These are phyloP conservation scores for Plasmodium adleri DNA, from an alignment of 169 alveolate species.

Conservation along the genomic window DNA sequence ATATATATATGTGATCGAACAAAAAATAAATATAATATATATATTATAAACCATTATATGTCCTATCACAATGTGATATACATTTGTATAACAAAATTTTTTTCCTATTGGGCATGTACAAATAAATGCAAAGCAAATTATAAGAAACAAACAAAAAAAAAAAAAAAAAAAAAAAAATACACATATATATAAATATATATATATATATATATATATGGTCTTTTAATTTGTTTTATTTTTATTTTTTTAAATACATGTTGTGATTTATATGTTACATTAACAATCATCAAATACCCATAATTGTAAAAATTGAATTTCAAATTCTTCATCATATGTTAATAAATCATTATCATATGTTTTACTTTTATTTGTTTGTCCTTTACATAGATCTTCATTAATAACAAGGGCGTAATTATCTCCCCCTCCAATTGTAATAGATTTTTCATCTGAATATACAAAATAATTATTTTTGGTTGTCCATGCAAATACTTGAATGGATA, in stretches of 20 bases:
- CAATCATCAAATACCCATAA: conserved; percentile 73
- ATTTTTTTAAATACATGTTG: not conserved
- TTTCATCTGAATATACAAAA: conserved; percentile 83
- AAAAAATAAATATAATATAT: too few species aligned
- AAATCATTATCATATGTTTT: conserved; percentile 80
- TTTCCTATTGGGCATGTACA: too few species aligned
- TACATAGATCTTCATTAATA: conserved; percentile 82
- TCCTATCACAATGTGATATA: too few species aligned
- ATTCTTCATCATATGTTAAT: conserved; percentile 69
- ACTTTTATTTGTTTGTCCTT: conserved; percentile 83
- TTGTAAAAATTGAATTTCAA: conserved; percentile 75
- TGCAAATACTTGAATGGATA: conserved; percentile 78
- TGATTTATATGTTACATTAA: conserved; percentile 4
- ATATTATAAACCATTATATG: too few species aligned
- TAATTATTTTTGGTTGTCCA: conserved; percentile 85
- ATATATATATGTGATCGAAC: too few species aligned
- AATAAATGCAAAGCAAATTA: too few species aligned
- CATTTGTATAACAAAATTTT: too few species aligned
- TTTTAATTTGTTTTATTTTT: not conserved
- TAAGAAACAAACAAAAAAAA: too few species aligned
- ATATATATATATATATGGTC: not conserved
- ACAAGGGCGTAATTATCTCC: conserved; percentile 86
- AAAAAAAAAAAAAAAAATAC: too few species aligned
- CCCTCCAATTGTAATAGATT: conserved; percentile 84
- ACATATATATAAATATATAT: not conserved